Percentiles rank a stretch among this genome's conserved stretches.
phyloP scores from a whole-genome alignment of 2,329 filamentous ascomycete species.

The Aspergillus ochraceus region DNA sequence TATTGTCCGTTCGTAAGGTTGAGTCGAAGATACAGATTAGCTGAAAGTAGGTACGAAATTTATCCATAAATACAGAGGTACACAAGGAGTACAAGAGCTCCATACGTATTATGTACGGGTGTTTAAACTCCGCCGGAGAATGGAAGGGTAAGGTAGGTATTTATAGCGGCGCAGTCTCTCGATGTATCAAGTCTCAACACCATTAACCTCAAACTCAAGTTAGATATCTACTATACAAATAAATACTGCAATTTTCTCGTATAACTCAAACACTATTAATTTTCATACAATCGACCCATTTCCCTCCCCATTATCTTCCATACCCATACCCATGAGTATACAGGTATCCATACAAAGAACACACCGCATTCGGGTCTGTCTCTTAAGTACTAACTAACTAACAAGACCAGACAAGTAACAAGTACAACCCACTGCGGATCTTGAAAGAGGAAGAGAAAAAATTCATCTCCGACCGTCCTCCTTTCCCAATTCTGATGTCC shows the following conservation, averaged over 20 bases:
- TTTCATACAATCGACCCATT: neutral
- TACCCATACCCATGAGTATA: neutral
- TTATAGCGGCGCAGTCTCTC: neutral
- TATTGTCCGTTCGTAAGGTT: neutral
- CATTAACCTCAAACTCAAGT: neutral
- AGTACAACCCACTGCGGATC: slow-evolving; percentile 25
- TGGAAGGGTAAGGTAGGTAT: neutral
- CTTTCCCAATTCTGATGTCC: neutral
- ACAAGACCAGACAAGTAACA: slow-evolving; percentile 4
- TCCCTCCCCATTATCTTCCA: neutral
- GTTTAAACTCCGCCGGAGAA: neutral
- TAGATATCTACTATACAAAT: too few relatives aligned
- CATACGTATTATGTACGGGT: neutral
- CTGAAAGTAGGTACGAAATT: neutral
- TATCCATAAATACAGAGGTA: neutral
- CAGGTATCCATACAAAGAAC: neutral
- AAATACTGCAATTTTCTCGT: too few relatives aligned
- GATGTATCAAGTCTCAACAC: neutral
- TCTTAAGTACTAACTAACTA: neutral
- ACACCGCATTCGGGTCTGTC: slow-evolving; percentile 18
- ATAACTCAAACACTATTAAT: too few relatives aligned
- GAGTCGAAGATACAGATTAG: neutral
- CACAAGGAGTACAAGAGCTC: too few relatives aligned
- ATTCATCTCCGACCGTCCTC: neutral
- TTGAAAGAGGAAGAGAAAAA: slow-evolving; percentile 5